These are phyloP conservation scores for Scheffersomyces titani DNA, from an alignment of 1,139 yeast genomes.

Conservation along the genomic window DNA sequence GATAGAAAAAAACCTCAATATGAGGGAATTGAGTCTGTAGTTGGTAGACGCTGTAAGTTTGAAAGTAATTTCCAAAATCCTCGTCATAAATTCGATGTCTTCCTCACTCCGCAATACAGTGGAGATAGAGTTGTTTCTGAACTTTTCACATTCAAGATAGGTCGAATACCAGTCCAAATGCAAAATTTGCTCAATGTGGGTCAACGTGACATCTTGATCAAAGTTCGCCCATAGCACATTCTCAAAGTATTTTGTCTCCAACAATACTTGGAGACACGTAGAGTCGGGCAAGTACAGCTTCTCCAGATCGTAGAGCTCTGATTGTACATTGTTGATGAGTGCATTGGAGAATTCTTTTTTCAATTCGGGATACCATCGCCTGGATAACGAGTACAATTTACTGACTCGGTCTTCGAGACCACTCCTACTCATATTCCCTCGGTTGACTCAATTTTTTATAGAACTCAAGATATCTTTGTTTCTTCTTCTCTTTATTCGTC, in stretches of 20 bases:
- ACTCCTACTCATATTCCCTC: not conserved
- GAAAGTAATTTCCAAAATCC: conserved; percentile 5
- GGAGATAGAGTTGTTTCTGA: not conserved
- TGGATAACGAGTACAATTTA: conserved; percentile 8
- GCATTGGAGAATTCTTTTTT: conserved; percentile 15
- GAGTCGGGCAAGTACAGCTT: conserved; percentile 3
- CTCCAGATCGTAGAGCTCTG: conserved; percentile 9
- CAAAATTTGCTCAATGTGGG: conserved; percentile 40
- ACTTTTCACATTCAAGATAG: not conserved
- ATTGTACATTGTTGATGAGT: conserved; percentile 24
- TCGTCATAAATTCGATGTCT: conserved; percentile 4
- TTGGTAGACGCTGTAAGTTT: not conserved
- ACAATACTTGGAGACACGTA: conserved; percentile 14
- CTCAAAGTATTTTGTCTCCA: conserved; percentile 22
- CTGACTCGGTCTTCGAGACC: not conserved
- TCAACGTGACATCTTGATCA: conserved; percentile 35
- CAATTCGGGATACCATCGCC: conserved; percentile 20
- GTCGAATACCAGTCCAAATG: not conserved
- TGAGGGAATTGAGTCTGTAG: not conserved
- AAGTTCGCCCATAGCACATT: conserved; percentile 42
- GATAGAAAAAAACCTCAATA: not conserved
- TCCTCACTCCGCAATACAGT: not conserved
- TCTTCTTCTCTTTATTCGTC: not conserved
- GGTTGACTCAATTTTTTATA: no score
- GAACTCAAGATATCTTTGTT: not conserved